These are phyloP conservation scores for Colletotrichum higginsianum DNA, from an alignment of 2,329 filamentous ascomycete species.

Conservation along the genomic window DNA sequence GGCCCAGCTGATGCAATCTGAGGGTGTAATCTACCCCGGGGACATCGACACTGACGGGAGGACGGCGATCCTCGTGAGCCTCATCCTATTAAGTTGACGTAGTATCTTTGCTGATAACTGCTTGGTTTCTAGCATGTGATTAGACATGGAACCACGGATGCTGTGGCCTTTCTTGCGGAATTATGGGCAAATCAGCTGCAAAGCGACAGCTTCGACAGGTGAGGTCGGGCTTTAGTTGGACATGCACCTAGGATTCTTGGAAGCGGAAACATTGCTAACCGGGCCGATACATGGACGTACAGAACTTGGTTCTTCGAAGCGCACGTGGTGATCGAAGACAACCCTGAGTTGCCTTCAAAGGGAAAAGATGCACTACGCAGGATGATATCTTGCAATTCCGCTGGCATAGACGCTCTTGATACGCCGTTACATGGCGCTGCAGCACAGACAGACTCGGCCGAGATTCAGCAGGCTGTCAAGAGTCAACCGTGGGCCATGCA, in stretches of 20 bases:
- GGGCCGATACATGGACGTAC: not conserved
- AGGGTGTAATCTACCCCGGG: not conserved
- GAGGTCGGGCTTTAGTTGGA: not conserved
- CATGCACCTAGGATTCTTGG: not conserved
- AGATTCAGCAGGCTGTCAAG: not conserved
- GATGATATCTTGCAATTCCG: not conserved
- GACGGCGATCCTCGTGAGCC: not conserved
- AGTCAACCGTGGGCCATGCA: not conserved
- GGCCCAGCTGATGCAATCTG: not conserved
- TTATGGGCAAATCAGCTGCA: not conserved
- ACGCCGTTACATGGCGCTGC: conserved; percentile 6
- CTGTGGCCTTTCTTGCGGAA: not conserved
- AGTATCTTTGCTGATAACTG: too few species aligned
- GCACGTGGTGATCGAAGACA: not conserved
- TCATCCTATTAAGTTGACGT: accelerated
- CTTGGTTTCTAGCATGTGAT: not conserved
- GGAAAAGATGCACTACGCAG: not conserved
- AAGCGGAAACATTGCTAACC: not conserved
- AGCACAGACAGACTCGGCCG: not conserved
- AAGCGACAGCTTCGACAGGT: not conserved
- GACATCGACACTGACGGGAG: not conserved
- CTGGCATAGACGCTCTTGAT: not conserved
- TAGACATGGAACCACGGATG: not conserved
- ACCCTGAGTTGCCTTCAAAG: accelerated
- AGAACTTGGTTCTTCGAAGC: not conserved